A percentile compares a stretch with the other conserved stretches of the same genome.
These are phyloP conservation scores for Picea sitchensis DNA, from an alignment of 75 land plant genomes.

Conservation along the genomic window DNA sequence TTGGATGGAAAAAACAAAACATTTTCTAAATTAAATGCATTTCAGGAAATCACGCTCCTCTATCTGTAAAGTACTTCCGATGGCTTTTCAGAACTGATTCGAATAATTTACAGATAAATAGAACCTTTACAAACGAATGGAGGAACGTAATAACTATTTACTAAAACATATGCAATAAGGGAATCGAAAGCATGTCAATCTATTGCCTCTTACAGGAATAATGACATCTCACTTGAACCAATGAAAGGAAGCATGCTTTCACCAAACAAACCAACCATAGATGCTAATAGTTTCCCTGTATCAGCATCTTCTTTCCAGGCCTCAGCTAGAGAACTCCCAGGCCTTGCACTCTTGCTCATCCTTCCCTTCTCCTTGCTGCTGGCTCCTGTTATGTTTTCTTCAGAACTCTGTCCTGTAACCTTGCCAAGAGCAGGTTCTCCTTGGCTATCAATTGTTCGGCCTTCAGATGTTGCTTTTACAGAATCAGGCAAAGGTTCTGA, in stretches of 20 bases:
- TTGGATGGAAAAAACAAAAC: no score
- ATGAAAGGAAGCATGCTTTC: conserved; percentile 72
- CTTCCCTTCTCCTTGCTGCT: conserved; percentile 20
- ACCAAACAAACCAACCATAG: conserved; percentile 66
- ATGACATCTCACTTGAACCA: conserved; percentile 47
- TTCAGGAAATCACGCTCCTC: no score
- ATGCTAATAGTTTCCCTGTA: conserved; percentile 48
- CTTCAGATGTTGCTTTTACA: conserved; percentile 16
- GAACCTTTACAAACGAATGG: no score
- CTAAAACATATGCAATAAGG: no score
- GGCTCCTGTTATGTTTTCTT: conserved; percentile 12
- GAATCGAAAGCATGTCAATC: not conserved
- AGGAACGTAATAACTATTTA: no score
- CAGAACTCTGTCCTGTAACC: conserved; percentile 18
- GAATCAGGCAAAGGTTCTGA: conserved; percentile 19
- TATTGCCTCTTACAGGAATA: conserved; percentile 34
- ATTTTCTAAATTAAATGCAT: no score
- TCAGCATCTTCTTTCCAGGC: conserved; percentile 85
- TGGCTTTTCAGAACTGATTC: not conserved
- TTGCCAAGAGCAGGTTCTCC: conserved; percentile 7
- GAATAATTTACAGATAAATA: not conserved
- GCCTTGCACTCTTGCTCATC: conserved; percentile 14
- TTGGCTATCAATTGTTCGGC: not conserved
- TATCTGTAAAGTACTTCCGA: not conserved
- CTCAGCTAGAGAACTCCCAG: conserved; percentile 37